These are phyloP conservation scores for Fusarium chuoi DNA, from an alignment of 2,329 filamentous ascomycete species.

Conservation along the genomic window DNA sequence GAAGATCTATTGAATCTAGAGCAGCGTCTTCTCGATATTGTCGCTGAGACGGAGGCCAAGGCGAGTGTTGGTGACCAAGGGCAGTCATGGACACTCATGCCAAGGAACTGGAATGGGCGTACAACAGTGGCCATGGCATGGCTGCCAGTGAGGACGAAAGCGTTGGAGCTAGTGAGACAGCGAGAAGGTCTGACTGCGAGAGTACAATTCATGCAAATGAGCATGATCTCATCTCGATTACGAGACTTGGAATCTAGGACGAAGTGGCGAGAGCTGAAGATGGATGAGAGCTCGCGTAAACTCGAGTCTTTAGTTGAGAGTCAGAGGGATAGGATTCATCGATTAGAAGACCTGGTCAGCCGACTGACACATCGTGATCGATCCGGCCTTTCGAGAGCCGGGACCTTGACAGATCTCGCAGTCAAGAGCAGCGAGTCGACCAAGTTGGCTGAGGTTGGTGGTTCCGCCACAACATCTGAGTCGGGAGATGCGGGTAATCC, in stretches of 20 bases:
- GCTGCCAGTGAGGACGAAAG: conserved; percentile 56
- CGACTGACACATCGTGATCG: conserved; percentile 21
- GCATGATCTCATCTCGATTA: conserved; percentile 57
- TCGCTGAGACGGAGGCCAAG: conserved; percentile 54
- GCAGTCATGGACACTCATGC: conserved; percentile 51
- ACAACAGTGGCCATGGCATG: conserved; percentile 56
- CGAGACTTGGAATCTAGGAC: conserved; percentile 50
- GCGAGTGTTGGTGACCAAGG: conserved; percentile 36
- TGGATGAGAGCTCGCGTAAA: conserved; percentile 43
- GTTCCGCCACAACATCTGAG: conserved; percentile 3
- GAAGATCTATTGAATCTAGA: conserved; percentile 58
- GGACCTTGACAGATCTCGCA: conserved; percentile 20
- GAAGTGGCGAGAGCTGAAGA: conserved; percentile 45
- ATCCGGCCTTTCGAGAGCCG: conserved; percentile 14
- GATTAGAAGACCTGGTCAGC: conserved; percentile 33
- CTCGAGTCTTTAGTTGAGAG: conserved; percentile 39
- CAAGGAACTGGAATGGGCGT: conserved; percentile 51
- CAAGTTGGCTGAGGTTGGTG: conserved; percentile 13
- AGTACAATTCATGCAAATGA: conserved; percentile 61
- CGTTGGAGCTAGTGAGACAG: conserved; percentile 58
- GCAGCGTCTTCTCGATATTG: conserved; percentile 56
- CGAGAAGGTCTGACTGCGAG: conserved; percentile 56
- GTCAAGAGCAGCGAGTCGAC: conserved; percentile 17
- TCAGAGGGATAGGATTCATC: conserved; percentile 41
- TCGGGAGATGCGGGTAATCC: background rate